Conservation (phyloP, 2,329 filamentous ascomycete species). For the Aspergillus viridinutans region DNA sequence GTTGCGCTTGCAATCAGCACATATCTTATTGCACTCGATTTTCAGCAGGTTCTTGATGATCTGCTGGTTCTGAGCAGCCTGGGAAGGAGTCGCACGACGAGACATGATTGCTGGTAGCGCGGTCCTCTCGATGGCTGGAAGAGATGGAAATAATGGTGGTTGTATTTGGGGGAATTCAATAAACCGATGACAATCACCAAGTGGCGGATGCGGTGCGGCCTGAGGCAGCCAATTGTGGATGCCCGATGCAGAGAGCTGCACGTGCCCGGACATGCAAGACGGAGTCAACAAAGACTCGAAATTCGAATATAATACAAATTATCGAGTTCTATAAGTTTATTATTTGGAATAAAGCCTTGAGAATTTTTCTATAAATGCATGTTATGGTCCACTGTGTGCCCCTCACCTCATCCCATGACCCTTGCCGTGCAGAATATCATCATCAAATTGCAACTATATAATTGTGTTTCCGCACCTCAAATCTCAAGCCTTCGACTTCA, state of each 20-base stretch:
- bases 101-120: conserved; percentile 27
- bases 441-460: conserved; percentile 3
- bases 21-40: conserved; percentile 91
- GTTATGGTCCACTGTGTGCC: background rate
- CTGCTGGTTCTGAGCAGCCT: conserved; percentile 86
- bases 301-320: background rate
- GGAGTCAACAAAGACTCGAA: background rate
- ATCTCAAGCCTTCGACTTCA: conserved; percentile 27
- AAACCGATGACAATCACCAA: conserved; percentile 18
- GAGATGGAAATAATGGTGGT: conserved; percentile 9
- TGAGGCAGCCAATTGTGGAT: conserved; percentile 17
- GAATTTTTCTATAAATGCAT: background rate
- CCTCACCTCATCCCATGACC: no score
- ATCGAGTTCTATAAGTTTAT: background rate
- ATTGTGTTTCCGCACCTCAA: background rate
- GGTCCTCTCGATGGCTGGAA: conserved; percentile 8
- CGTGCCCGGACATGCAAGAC: conserved; percentile 21
- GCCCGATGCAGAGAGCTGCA: conserved; percentile 18
- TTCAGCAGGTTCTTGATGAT: conserved; percentile 95
- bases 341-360: background rate
- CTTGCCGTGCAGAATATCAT: background rate
- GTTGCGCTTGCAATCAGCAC: conserved; percentile 97
- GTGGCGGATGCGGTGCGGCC: conserved; percentile 27
- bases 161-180: conserved; percentile 14
- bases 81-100: conserved; percentile 66